These are phyloP conservation scores for Quercus tomentella DNA, from an alignment of 331 rosid species.

Conservation along the genomic window DNA sequence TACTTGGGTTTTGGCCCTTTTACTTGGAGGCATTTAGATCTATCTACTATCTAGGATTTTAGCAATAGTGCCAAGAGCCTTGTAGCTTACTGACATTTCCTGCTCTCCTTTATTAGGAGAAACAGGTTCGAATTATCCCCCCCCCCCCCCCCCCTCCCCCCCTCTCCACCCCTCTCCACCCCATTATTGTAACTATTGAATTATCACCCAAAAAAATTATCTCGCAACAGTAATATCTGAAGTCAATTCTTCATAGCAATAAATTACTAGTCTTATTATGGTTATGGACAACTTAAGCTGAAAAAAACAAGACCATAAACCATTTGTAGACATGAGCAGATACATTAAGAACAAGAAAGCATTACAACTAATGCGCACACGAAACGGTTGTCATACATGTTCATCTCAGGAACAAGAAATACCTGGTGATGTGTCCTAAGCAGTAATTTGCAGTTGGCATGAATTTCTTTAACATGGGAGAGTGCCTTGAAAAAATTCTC, in stretches of 20 bases:
- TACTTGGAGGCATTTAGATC: too few relatives aligned
- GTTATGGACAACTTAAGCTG: neutral
- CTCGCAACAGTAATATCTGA: neutral
- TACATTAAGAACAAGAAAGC: neutral
- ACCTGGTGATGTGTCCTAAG: conserved; percentile 98
- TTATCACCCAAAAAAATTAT: too few relatives aligned
- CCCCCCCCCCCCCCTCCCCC: neutral
- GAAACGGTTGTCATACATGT: neutral
- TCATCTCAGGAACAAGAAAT: neutral
- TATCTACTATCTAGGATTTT: too few relatives aligned
- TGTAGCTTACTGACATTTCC: too few relatives aligned
- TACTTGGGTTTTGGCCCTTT: too few relatives aligned
- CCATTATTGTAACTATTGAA: too few relatives aligned
- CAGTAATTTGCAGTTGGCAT: conserved; percentile 84
- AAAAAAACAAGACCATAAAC: neutral
- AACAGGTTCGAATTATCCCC: too few relatives aligned
- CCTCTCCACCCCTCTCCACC: too few relatives aligned
- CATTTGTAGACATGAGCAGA: neutral
- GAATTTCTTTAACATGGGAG: conserved; percentile 93
- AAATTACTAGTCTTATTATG: neutral
- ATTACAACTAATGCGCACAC: neutral
- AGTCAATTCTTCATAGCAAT: neutral
- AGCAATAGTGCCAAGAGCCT: too few relatives aligned
- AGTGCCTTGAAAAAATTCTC: conserved; percentile 89
- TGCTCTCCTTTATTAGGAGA: too few relatives aligned